Evolutionary conservation across 768 basidiomycete species (phyloP), one percentile per base, ranked within the genome.

Genomic region (Leccinum subgranulosum): DNA sequence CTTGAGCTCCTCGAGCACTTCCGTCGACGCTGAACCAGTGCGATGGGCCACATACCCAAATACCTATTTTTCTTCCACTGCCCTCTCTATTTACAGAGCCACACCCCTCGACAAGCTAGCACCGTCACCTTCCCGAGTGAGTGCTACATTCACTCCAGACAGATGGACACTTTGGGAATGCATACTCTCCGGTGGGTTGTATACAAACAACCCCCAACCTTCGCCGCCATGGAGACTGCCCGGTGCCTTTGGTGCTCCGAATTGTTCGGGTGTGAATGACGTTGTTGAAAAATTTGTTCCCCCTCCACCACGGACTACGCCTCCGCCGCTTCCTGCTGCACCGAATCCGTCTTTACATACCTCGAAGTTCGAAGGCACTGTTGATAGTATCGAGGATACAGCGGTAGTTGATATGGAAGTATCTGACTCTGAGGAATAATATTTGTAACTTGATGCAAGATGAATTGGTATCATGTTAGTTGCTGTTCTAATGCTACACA

Each of bases 41-140:
- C 78, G 87, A 53, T 90, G 89, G 88, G 88, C 85, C 11, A 66
- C 58, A 34, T 90, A 86, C 63, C 84, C 87, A 4, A 68, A 75
- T 36, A 78, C 78, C 10, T 78, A 83, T 58, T 90, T 90, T 64
- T 80, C 81, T 4, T 84, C 68, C 77, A 34, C 71, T 76, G 41
- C 75, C 28, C 81, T 90, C 15, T 81, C 82, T 5, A 53, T 81
- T 1, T 87, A 84, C 65, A 75, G 68, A 10, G 79, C 80, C 36
- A 55, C 53, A 11, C 60, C 64, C 25, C 74, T 84, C 19, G 77
- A 46, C n/a, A 49, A 3, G 39, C 29, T 39, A 1, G 12, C 76
- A 4, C 68, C 73, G 19, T 61, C 54, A 61, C 60, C 67, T 51
- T 58, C 61, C 49, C 63, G 49, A 57, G 67, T n/a, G 64, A 73